Conservation (phyloP, 805 yeast genomes). For the Zygotorulaspora sp. region DNA sequence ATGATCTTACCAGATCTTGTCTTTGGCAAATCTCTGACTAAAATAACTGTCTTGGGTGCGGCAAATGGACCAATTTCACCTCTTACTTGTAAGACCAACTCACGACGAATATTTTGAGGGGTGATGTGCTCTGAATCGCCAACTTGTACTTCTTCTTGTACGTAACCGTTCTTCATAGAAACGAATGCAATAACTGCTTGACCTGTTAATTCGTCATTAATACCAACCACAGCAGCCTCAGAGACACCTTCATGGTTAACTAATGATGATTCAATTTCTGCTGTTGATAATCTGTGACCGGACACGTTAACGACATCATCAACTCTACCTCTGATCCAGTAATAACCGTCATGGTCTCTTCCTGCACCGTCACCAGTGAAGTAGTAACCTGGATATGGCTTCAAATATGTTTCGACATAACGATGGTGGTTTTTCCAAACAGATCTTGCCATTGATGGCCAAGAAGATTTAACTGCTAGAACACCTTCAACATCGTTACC, state of each 20-base stretch:
- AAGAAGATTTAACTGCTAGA: slow-evolving; percentile 77
- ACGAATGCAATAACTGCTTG: slow-evolving; percentile 97
- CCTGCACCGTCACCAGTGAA: slow-evolving; percentile 99
- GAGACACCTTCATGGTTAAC: slow-evolving; percentile 74
- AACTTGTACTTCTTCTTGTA: slow-evolving; percentile 33
- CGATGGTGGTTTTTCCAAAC: slow-evolving; percentile 85
- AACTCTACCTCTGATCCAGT: slow-evolving; percentile 97
- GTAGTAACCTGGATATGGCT: slow-evolving; percentile 88
- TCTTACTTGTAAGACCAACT: slow-evolving; percentile 82
- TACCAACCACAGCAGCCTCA: slow-evolving; percentile 96
- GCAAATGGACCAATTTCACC: slow-evolving; percentile 62
- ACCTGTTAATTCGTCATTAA: slow-evolving; percentile 92
- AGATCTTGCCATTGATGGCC: slow-evolving; percentile 99
- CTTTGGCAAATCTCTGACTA: slow-evolving; percentile 92
- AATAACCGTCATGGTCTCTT: slow-evolving; percentile 91
- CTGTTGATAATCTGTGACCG: slow-evolving; percentile 97
- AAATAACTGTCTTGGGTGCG: slow-evolving; percentile 79
- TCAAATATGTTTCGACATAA: slow-evolving; percentile 85
- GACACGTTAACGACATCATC: slow-evolving; percentile 98
- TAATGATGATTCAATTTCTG: slow-evolving; percentile 93
- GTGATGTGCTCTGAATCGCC: slow-evolving; percentile 31
- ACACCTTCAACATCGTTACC: slow-evolving; percentile 97
- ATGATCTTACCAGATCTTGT: slow-evolving; percentile 98
- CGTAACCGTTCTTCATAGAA: slow-evolving; percentile 54
- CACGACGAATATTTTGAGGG: slow-evolving; percentile 42